phyloP scores from a whole-genome alignment of 2,329 filamentous ascomycete genomes.

The Anisogramma anomala region DNA sequence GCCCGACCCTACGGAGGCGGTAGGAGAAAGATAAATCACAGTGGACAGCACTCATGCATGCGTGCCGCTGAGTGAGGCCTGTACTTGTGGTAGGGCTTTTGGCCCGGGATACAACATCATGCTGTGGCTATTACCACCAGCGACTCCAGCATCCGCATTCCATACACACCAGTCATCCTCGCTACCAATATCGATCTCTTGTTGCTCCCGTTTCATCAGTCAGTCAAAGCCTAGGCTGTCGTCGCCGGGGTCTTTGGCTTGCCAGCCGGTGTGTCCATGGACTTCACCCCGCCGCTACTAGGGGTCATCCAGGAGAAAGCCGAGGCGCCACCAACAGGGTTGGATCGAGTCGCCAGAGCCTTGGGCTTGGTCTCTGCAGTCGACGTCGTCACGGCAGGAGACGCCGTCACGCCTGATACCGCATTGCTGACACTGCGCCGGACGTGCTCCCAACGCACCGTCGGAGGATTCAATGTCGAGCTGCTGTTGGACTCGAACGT shows the following conservation, averaged over 20 bases:
- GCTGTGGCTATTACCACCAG: neutral
- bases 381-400: conserved; percentile 10
- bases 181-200: neutral
- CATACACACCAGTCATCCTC: neutral
- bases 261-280: conserved; percentile 14
- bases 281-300: conserved; percentile 13
- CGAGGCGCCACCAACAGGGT: conserved; percentile 83
- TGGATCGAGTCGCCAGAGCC: conserved; percentile 33
- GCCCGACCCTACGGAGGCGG: neutral
- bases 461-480: conserved; percentile 14
- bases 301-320: conserved; percentile 87
- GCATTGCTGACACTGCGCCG: conserved; percentile 35
- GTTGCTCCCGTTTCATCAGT: neutral
- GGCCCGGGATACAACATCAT: neutral
- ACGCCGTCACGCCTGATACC: conserved; percentile 19
- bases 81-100: neutral
- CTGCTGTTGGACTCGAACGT: conserved; percentile 16
- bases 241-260: conserved; percentile 32
- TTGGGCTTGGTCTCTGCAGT: conserved; percentile 25
- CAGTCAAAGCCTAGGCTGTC: conserved; percentile 1
- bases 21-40: neutral
- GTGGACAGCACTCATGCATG: neutral
- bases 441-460: conserved; percentile 38
- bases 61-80: neutral
- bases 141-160: neutral